phyloP scores from a whole-genome alignment of 2,329 filamentous ascomycete species.

The Camptophora hylomeconis region DNA sequence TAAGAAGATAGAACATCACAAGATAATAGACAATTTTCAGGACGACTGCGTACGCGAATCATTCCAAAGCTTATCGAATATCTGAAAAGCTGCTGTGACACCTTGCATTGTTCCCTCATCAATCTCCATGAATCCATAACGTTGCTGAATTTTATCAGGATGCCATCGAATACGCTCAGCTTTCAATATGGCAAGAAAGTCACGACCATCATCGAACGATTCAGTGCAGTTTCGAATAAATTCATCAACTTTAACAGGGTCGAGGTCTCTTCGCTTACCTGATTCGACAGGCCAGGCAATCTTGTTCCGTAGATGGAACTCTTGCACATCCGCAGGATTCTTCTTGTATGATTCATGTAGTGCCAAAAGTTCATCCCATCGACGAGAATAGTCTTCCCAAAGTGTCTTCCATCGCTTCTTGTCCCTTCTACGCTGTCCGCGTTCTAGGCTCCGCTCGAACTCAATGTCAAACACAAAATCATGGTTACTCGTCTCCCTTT shows the following conservation, averaged over 20 bases:
- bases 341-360: conserved; percentile 12
- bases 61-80: conserved; percentile 69
- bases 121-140: conserved; percentile 63
- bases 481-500: conserved; percentile 16
- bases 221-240: conserved; percentile 47
- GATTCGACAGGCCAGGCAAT: conserved; percentile 64
- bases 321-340: conserved; percentile 7
- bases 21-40: not conserved
- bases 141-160: conserved; percentile 93
- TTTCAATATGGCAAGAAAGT: conserved; percentile 49
- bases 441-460: conserved; percentile 55
- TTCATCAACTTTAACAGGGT: conserved; percentile 46
- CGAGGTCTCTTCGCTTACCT: conserved; percentile 44
- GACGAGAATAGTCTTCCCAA: conserved; percentile 52
- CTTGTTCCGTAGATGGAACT: conserved; percentile 26
- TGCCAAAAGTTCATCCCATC: conserved; percentile 45
- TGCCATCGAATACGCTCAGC: conserved; percentile 87
- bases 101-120: conserved; percentile 59
- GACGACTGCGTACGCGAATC: conserved; percentile 18
- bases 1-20: too few species aligned
- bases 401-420: conserved; percentile 42
- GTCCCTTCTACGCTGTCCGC: conserved; percentile 50
- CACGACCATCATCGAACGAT: not conserved
- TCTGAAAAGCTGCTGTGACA: conserved; percentile 85
- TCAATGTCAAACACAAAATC: conserved; percentile 41